A percentile compares a stretch with the other conserved stretches of the same genome.
Evolutionary conservation across 2,329 filamentous ascomycete genomes (phyloP).

Genomic region (Polychaeton citri): DNA sequence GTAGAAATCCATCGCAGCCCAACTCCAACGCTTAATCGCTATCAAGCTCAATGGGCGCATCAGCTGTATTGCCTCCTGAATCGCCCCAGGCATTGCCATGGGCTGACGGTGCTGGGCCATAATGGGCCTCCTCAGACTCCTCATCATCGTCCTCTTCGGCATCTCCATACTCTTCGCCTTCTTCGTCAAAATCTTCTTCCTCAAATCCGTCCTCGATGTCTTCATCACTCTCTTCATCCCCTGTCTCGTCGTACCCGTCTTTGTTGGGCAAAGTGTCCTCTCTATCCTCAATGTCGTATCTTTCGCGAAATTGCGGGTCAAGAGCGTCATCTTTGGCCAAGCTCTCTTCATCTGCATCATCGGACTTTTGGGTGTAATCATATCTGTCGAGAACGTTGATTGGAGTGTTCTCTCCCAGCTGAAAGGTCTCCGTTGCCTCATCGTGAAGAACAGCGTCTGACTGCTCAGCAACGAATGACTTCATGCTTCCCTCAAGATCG

Average conservation of each 20-base stretch:
- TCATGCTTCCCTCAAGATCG: neutral
- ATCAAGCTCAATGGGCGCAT: conserved; percentile 1
- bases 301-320: neutral
- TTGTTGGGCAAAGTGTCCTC: too few species aligned
- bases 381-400: neutral
- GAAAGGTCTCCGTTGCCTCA: neutral
- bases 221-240: neutral
- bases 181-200: neutral
- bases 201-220: neutral
- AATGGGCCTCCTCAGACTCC: neutral
- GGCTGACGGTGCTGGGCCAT: too few species aligned
- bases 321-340: neutral
- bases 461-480: neutral
- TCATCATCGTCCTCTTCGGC: neutral
- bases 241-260: neutral
- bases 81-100: neutral
- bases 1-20: too few species aligned
- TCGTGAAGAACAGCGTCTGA: neutral
- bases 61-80: neutral
- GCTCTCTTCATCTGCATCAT: neutral
- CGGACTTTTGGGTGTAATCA: conserved; percentile 1
- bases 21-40: conserved; percentile 1
- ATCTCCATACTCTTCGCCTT: neutral
- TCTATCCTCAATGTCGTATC: too few species aligned
- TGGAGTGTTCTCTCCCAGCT: neutral